Evolutionary conservation across 441 rosid genomes (phyloP).

Genomic region (Breynia disticha): DNA sequence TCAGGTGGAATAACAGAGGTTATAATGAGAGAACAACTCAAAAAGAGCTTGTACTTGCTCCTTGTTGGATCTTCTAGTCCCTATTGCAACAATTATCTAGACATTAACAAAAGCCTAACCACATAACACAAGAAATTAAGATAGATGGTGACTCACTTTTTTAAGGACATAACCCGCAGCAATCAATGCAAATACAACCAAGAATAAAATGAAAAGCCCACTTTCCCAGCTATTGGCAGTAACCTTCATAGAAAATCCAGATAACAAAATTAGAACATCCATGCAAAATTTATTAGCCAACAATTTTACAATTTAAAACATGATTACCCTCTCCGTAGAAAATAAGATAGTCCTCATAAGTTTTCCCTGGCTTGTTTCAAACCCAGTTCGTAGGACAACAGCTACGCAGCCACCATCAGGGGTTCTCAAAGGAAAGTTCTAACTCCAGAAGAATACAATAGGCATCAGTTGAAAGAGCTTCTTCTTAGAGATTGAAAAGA

Average conservation of each 20-base stretch:
- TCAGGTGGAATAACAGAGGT: conserved; percentile 99
- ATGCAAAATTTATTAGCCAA: conserved; percentile 8
- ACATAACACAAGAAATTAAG: conserved; percentile 6
- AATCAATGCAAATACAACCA: conserved; percentile 89
- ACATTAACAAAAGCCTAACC: conserved; percentile 11
- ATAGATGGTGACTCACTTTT: conserved; percentile 42
- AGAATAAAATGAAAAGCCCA: conserved; percentile 85
- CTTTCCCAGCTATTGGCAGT: conserved; percentile 99
- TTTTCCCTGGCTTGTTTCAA: conserved; percentile 99
- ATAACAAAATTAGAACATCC: conserved; percentile 5
- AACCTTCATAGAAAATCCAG: conserved; percentile 40
- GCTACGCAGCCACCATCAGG: conserved; percentile 98
- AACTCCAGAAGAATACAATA: conserved; percentile 23
- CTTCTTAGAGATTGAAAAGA: neutral
- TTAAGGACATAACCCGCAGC: conserved; percentile 98
- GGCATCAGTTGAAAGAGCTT: conserved; percentile 10
- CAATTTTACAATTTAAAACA: conserved; percentile 11
- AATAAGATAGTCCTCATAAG: conserved; percentile 96
- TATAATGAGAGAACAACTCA: conserved; percentile 93
- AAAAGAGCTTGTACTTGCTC: conserved; percentile 95
- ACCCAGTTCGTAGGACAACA: conserved; percentile 96
- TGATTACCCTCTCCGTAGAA: conserved; percentile 90
- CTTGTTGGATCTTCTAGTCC: conserved; percentile 99
- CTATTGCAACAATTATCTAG: conserved; percentile 29
- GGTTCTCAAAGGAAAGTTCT: conserved; percentile 73